A percentile compares a stretch with the other conserved stretches of the same genome.
Evolutionary conservation across 345 rosid species (phyloP).

Genomic region (Carallia pectinifolia): DNA sequence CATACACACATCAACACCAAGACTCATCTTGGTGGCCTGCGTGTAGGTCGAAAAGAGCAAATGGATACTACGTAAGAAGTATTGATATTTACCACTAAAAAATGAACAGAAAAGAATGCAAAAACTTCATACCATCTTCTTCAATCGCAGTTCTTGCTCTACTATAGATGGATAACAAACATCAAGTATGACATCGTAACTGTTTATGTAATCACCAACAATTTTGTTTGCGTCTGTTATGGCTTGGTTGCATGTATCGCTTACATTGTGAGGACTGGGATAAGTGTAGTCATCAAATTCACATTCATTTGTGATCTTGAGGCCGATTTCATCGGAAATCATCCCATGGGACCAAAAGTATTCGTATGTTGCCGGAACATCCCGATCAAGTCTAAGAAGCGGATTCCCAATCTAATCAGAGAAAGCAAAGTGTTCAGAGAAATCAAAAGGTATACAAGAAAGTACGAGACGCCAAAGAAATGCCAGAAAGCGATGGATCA

Average conservation of each 20-base stretch:
- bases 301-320: conserved; percentile 63
- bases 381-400: conserved; percentile 75
- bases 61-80: background rate
- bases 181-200: conserved; percentile 78
- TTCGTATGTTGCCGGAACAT: conserved; percentile 66
- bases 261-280: conserved; percentile 54
- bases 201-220: conserved; percentile 64
- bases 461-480: conserved; percentile 10
- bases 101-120: background rate
- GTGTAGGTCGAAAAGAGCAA: background rate
- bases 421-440: background rate
- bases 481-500: background rate
- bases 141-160: conserved; percentile 79
- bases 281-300: conserved; percentile 70
- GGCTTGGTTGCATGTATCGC: conserved; percentile 52
- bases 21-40: conserved; percentile 71
- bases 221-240: conserved; percentile 44
- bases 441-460: background rate
- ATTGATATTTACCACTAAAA: background rate
- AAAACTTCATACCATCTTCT: conserved; percentile 49
- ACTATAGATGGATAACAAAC: conserved; percentile 78
- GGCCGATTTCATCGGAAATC: conserved; percentile 91
- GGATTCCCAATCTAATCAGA: conserved; percentile 80
- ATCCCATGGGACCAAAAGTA: conserved; percentile 93
- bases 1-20: conserved; percentile 90